Conservation (phyloP, 352 stramenopile genomes). For the Paralagenidium karlingii region DNA sequence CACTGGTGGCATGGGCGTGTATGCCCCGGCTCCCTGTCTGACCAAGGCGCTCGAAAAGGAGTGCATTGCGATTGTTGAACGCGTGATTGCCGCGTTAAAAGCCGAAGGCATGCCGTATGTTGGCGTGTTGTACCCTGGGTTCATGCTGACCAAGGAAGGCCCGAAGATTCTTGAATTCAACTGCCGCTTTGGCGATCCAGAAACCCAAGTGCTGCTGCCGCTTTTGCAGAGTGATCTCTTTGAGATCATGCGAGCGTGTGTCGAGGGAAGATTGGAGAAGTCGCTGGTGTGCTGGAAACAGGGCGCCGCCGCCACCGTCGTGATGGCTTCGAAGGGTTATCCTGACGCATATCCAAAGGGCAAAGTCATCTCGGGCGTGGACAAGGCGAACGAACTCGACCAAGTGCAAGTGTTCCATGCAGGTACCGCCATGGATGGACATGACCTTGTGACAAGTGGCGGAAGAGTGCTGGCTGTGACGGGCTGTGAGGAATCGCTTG, state of each 20-base stretch:
- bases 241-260: slow-evolving; percentile 95
- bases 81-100: slow-evolving; percentile 70
- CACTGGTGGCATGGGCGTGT: slow-evolving; percentile 99
- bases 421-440: slow-evolving; percentile 81
- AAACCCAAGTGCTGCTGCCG: slow-evolving; percentile 97
- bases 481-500: slow-evolving; percentile 81
- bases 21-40: slow-evolving; percentile 94
- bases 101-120: slow-evolving; percentile 96
- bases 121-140: slow-evolving; percentile 97
- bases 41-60: slow-evolving; percentile 86
- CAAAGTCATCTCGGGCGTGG: slow-evolving; percentile 89
- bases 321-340: slow-evolving; percentile 95
- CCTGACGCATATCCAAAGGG: slow-evolving; percentile 98
- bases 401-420: slow-evolving; percentile 98
- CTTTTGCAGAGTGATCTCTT: slow-evolving; percentile 97
- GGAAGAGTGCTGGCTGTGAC: slow-evolving; percentile 97
- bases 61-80: slow-evolving; percentile 82
- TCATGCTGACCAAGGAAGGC: slow-evolving; percentile 90
- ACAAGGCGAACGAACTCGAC: slow-evolving; percentile 66
- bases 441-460: slow-evolving; percentile 84
- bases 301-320: slow-evolving; percentile 89
- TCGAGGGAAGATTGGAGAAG: slow-evolving; percentile 83
- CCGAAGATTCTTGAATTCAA: slow-evolving; percentile 99
- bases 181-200: slow-evolving; percentile 98
- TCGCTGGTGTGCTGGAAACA: slow-evolving; percentile 86